A percentile compares a stretch with the other conserved stretches of the same genome.
These are phyloP conservation scores for Zygosaccharomyces pseudorouxii DNA, from an alignment of 805 yeast species.

Conservation along the genomic window DNA sequence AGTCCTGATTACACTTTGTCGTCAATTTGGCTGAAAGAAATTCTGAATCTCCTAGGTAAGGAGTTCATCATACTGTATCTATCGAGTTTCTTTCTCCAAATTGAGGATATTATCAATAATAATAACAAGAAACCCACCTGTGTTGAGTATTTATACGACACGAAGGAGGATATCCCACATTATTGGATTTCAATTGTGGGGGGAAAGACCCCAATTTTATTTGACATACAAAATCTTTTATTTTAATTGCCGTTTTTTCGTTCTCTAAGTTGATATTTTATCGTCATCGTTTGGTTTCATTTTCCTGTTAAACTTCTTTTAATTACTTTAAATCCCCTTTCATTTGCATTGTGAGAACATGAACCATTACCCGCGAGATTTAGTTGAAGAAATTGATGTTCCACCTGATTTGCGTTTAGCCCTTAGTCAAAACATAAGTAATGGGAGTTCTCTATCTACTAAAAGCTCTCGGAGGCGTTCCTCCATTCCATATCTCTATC, in stretches of 20 bases:
- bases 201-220: background rate
- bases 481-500: background rate
- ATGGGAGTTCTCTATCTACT: conserved; percentile 3
- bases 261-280: background rate
- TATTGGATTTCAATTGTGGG: background rate
- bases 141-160: background rate
- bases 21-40: conserved; percentile 1
- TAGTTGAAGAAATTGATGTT: conserved; percentile 26
- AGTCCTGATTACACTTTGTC: background rate
- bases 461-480: conserved; percentile 3
- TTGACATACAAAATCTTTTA: background rate
- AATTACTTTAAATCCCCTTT: background rate
- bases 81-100: conserved; percentile 1
- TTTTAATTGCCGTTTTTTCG: background rate
- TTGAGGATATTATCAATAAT: background rate
- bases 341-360: conserved; percentile 5
- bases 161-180: background rate
- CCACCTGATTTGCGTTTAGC: conserved; percentile 27
- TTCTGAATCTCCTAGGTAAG: background rate
- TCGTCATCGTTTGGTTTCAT: background rate
- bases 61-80: conserved; percentile 1
- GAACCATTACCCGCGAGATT: conserved; percentile 8
- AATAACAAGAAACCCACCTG: background rate
- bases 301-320: background rate
- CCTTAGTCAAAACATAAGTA: conserved; percentile 11